Evolutionary conservation across 371 early-diverging fungal species (phyloP), one percentile per base, ranked within the genome.

Genomic region (Mycotypha africana): DNA sequence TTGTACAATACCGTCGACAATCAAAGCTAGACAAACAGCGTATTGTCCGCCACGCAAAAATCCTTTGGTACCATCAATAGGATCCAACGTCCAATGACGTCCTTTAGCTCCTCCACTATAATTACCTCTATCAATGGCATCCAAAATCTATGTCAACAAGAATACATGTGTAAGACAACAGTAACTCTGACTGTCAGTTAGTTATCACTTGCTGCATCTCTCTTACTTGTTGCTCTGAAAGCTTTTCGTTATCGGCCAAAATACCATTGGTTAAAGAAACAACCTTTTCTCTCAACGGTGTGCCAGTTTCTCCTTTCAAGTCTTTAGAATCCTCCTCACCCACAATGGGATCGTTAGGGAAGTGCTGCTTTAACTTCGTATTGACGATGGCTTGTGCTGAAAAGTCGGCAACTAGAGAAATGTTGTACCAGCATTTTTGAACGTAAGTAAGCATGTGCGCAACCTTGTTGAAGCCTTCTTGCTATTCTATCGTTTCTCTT

Each of bases 1-100:
- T 54, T 88, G 71, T 5, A 97, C 96, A 21, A 81, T 60, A 22
- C 96, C 95, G 56, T 96, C 87, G 4, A 83, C 77, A 51, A 97
- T 84, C 42, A 95, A 72, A 15, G 97, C 95, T 32, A 98, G 74
- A 54, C 98, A 97, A 4, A 98, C 92, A 1, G 98, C 97, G 67
- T 79, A 98, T 78, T 98, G 98, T 44, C 89, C 96, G 38, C 97
- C 97, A 46, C 98, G 83, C 57, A 98, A 68, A 60, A 96, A 98
- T 6, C 98, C 98, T 64, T 88, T 89, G 22, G 91, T 91, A 19
- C 91, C 92, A 62, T 93, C 98, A 60, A 97, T 92, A 3, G 98
- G 98, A 63, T 98, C 98, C 48, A 98, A 73, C 14, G 95, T 92
- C 97, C 97, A 98, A 76, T 80, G 79, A 46, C 95, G 81, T 10